Conservation (phyloP, 176 grass and related monocot species). For the Typha latifolia region DNA sequence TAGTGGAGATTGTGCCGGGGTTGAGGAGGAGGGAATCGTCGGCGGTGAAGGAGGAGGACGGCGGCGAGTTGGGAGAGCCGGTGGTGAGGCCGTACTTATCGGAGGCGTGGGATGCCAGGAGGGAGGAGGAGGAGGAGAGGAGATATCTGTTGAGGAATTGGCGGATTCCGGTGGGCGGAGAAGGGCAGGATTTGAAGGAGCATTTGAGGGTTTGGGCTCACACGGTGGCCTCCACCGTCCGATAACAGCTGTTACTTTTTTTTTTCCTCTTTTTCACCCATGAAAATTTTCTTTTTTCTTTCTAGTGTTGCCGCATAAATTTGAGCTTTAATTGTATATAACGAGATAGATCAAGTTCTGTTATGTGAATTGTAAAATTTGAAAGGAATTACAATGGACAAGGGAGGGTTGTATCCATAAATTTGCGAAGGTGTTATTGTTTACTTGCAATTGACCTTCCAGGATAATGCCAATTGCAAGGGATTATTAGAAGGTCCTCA, state of each 20-base stretch:
- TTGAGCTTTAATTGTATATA: no score
- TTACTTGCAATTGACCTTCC: no score
- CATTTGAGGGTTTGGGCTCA: slow-evolving; percentile 81
- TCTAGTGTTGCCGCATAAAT: no score
- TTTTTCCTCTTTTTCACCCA: neutral
- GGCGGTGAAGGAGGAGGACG: slow-evolving; percentile 7
- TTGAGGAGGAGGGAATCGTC: slow-evolving; percentile 19
- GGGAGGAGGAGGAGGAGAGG: slow-evolving; percentile 30
- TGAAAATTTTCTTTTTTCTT: neutral
- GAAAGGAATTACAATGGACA: no score
- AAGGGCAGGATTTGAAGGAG: slow-evolving; percentile 51
- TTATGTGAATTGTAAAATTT: no score
- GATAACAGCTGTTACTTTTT: slow-evolving; percentile 16
- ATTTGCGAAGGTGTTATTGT: no score
- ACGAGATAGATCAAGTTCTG: no score
- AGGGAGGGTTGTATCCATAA: no score
- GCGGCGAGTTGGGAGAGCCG: neutral
- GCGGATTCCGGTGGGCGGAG: slow-evolving; percentile 33
- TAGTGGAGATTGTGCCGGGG: slow-evolving; percentile 69
- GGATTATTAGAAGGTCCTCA: no score
- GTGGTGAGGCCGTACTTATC: slow-evolving; percentile 62
- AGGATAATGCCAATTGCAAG: no score
- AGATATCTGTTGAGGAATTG: slow-evolving; percentile 35
- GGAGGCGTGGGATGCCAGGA: slow-evolving; percentile 66
- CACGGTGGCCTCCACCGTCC: slow-evolving; percentile 66